Base-by-base conservation (phyloP, 495 filamentous ascomycete species). In the Podospora pseudoanserina region DNA sequence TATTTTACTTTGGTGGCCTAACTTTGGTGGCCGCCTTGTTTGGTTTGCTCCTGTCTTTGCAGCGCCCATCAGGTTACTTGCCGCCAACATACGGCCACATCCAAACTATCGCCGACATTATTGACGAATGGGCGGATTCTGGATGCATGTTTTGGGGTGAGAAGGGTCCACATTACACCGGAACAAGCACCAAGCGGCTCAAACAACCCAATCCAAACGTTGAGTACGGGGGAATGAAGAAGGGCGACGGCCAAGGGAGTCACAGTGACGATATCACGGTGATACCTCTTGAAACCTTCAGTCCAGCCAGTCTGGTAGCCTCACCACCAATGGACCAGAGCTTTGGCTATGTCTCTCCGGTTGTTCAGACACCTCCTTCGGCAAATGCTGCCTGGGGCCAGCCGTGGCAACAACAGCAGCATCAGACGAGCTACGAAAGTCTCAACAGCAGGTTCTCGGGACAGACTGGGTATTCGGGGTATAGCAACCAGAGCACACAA, bases 31-130 rank as follows among this genome's bases (percentile, higher is more conserved):
- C 80, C 18, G 78, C 81, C 20, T 6, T 72, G 4, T 84, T 83
- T 55, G 75, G 72, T 13, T 76, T 79, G 4, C 76, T 73, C 62
- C 68, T 84, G n/a, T 75, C 75, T 23, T 65, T 75, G n/a, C 67
- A 69, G 18, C 65, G 72, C 23, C 77, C 78, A n/a, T 70, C 66
- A n/a, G 82, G 82, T 5, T 67, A 70, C 53, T 76, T 81, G 26
- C 83, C 83, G 5, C 77, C 77, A 4, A 65, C 80, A 2, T 83
- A 72, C 59, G 83, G 82, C 11, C 80, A 84, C 64, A 68, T 85
- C 32, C 79, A 80, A 65, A 82, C 82, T 0, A 70, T 85, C 27
- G 78, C 72, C 11, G 75, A 83, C 70, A 68, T 84, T 30, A 72
- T 84, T 18, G 82, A 84, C 73, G 78, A 82, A 16, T 84, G 82